phyloP scores from a whole-genome alignment of 2,329 filamentous ascomycete species.

The Pseudogymnoascus sp. region DNA sequence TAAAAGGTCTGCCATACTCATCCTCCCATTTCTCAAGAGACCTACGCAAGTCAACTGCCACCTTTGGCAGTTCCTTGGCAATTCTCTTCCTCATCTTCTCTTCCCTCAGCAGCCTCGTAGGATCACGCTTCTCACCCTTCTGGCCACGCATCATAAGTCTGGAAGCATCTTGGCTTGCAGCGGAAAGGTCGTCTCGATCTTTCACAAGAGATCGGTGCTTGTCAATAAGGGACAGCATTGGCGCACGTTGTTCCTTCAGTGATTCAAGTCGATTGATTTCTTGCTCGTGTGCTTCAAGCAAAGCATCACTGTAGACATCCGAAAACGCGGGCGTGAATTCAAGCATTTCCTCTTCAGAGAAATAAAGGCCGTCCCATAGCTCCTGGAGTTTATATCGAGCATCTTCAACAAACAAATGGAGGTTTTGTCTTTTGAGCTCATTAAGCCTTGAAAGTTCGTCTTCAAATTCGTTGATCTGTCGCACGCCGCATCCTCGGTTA shows the following conservation, averaged over 20 bases:
- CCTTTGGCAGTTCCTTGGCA: slow-evolving; percentile 87
- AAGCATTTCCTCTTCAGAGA: slow-evolving; percentile 97
- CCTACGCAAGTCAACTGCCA: slow-evolving; percentile 74
- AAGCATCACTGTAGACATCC: slow-evolving; percentile 91
- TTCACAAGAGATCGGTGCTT: slow-evolving; percentile 72
- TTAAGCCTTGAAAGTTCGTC: slow-evolving; percentile 80
- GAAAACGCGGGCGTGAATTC: slow-evolving; percentile 96
- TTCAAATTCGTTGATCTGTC: slow-evolving; percentile 92
- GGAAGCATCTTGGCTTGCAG: slow-evolving; percentile 90
- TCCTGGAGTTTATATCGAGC: slow-evolving; percentile 83
- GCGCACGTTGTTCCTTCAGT: slow-evolving; percentile 78
- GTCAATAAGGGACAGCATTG: slow-evolving; percentile 74
- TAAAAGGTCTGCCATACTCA: slow-evolving; percentile 86
- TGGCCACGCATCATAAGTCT: slow-evolving; percentile 83
- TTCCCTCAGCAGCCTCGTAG: slow-evolving; percentile 84
- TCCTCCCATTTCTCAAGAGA: slow-evolving; percentile 84
- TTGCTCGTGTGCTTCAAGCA: slow-evolving; percentile 88
- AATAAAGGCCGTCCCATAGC: slow-evolving; percentile 89
- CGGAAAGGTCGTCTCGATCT: slow-evolving; percentile 79
- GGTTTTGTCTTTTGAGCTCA: slow-evolving; percentile 88
- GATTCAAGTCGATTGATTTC: slow-evolving; percentile 77
- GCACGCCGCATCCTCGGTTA: slow-evolving; percentile 83
- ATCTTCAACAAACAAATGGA: slow-evolving; percentile 94
- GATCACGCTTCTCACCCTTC: slow-evolving; percentile 90
- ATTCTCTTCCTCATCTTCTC: slow-evolving; percentile 99